Base-by-base conservation (phyloP, 768 basidiomycete species). In the Kwoniella europaea region DNA sequence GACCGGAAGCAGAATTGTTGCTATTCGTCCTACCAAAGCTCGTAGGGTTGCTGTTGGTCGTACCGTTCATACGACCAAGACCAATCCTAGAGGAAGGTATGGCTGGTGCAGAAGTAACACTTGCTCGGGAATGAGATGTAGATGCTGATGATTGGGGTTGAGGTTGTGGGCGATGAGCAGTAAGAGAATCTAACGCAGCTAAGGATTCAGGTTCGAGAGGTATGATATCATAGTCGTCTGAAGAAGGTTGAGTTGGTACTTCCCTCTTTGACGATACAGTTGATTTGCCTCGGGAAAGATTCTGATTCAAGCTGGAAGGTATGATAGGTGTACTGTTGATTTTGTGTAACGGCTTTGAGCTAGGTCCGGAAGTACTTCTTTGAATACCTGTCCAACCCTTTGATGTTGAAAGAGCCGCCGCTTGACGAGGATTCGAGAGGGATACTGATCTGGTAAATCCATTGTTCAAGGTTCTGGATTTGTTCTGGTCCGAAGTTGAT, bases 311-410 rank as follows among this genome's bases (percentile, higher is more conserved):
- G 61, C 18, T 50, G 61, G 44, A 41, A 41, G 62, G 53, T 50
- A 52, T 52, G 52, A n/a, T 46, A 20, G 60, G 60, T 24, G 52
- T 42, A 16, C 63, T 59, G 27, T 24, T 52, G 27, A 50, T 35
- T 22, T 54, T 68, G 20, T 42, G 24, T 2, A 68, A 20, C 5
- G 66, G 58, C 24, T 56, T 63, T 6, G 50, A 16, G 24, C 53
- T 63, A 20, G 68, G 62, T 52, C 68, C 62, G 41, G 68, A 69
- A 24, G 66, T 41, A 50, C 58, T 71, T 4, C 67, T 29, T 29
- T 71, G 71, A 46, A 70, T 58, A 22, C 71, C 72, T 18, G 68
- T 76, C 74, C 74, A 78, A 22, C 69, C 73, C 53, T 54, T 55
- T 56, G 22, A 62, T 10, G 54, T 7, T n/a, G 35, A 35, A 35